Evolutionary conservation across 2,329 filamentous ascomycete genomes (phyloP).

Genomic region (Sclerotinia subarctica): DNA sequence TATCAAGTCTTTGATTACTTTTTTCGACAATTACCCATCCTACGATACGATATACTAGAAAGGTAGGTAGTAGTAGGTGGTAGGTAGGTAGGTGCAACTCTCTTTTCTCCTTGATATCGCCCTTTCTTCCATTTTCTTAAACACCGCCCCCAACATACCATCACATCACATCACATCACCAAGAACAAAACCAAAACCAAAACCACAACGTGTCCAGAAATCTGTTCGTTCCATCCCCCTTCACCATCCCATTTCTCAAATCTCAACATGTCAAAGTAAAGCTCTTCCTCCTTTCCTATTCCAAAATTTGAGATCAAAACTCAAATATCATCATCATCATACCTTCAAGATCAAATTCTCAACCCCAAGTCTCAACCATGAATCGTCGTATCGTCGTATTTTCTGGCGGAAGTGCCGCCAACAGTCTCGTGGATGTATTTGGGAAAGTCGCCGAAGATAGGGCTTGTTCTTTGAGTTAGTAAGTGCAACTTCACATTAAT

Average conservation of each 20-base stretch:
- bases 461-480: conserved; percentile 38
- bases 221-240: background rate
- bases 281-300: background rate
- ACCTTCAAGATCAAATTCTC: background rate
- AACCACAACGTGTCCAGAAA: conserved; percentile 16
- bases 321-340: no score
- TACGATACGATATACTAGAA: no score
- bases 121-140: background rate
- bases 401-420: conserved; percentile 90
- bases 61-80: background rate
- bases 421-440: conserved; percentile 90
- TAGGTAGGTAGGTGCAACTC: background rate
- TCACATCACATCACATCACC: background rate
- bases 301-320: background rate
- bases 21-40: no score
- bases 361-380: conserved; percentile 18
- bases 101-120: background rate
- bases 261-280: background rate
- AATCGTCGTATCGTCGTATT: conserved; percentile 65
- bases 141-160: background rate
- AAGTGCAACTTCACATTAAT: conserved; percentile 22
- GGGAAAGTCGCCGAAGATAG: conserved; percentile 47
- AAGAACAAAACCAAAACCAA: background rate
- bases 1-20: no score
- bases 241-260: background rate